Evolutionary conservation across 768 basidiomycete species (phyloP), one percentile per base, ranked within the genome.

Genomic region (Lentinula aciculospora): DNA sequence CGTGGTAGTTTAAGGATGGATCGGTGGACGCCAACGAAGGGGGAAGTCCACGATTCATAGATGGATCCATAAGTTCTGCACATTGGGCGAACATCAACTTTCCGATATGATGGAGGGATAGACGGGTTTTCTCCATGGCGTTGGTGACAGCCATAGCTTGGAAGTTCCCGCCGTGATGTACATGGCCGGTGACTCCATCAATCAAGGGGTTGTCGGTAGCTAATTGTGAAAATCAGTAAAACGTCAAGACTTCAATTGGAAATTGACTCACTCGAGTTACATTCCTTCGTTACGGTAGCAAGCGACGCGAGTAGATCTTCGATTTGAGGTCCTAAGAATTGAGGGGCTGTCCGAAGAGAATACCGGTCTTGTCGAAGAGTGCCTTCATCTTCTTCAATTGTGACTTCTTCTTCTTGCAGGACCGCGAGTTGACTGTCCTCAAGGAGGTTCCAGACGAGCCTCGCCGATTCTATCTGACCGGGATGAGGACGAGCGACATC

Each of bases 171-270:
- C 88, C 89, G 61, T 89, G 84, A 66, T 91, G 86, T 13, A 88
- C 77, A 36, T 75, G 68, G 2, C 81, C 82, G 28, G 82, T 82
- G 54, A 85, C 79, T 19, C 81, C 81, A 64, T 91, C 87, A 58
- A 91, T 76, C 39, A 92, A 79, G 10, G 90, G 90, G 66, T 92
- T 92, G 65, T 92, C 90, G 25, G 90, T 92, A 23, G 89, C 86
- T 89, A 60, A n/a, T n/a, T 60, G 61, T 31, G 42, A 25, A 5
- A 47, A 6, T 58, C 40, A 61, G 60, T 39, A 23, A 9, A 39
- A 40, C 28, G 28, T 6, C 34, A 46, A 47, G 42, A 61, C 4
- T 34, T 8, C 56, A 27, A 53, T 27, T 36, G 5, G 34, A 54
- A 17, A 32, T 37, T 55, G 5, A 75, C 84, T 61, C 68, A 89